Conservation (phyloP, 352 stramenopile genomes). For the Blastocystis sp. region DNA sequence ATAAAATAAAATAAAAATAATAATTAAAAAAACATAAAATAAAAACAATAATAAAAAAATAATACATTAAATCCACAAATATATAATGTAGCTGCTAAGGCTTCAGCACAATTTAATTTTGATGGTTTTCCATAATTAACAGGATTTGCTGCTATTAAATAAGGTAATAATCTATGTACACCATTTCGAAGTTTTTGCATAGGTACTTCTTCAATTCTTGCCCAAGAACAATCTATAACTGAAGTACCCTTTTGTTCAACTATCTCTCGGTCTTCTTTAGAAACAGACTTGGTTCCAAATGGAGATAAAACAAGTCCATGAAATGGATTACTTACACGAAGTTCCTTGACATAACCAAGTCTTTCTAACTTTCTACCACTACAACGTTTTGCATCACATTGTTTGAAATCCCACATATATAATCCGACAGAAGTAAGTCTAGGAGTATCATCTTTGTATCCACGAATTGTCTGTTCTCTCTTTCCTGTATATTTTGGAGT, state of each 20-base stretch:
- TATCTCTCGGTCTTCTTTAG: slow-evolving; percentile 57
- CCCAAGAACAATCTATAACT: slow-evolving; percentile 92
- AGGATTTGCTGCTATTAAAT: slow-evolving; percentile 86
- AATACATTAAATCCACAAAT: slow-evolving; percentile 77
- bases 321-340: slow-evolving; percentile 71
- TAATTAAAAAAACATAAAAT: slow-evolving; percentile 60
- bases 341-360: slow-evolving; percentile 63
- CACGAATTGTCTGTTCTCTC: too few relatives aligned
- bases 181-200: slow-evolving; percentile 71
- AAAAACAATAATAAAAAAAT: too few relatives aligned
- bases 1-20: slow-evolving; percentile 76
- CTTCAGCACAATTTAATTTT: slow-evolving; percentile 85
- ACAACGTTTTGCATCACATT: slow-evolving; percentile 77
- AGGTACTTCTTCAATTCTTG: slow-evolving; percentile 74
- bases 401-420: slow-evolving; percentile 80
- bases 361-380: slow-evolving; percentile 70
- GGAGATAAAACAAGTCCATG: slow-evolving; percentile 75
- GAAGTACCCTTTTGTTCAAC: slow-evolving; percentile 65
- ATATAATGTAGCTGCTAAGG: slow-evolving; percentile 80
- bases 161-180: slow-evolving; percentile 79
- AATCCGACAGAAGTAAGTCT: too few relatives aligned
- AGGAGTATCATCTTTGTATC: too few relatives aligned
- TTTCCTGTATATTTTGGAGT: too few relatives aligned
- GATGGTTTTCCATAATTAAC: slow-evolving; percentile 90
- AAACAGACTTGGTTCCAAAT: slow-evolving; percentile 65